Base-by-base conservation (phyloP, 2,329 filamentous ascomycete species). In the Elsinoe perseae region DNA sequence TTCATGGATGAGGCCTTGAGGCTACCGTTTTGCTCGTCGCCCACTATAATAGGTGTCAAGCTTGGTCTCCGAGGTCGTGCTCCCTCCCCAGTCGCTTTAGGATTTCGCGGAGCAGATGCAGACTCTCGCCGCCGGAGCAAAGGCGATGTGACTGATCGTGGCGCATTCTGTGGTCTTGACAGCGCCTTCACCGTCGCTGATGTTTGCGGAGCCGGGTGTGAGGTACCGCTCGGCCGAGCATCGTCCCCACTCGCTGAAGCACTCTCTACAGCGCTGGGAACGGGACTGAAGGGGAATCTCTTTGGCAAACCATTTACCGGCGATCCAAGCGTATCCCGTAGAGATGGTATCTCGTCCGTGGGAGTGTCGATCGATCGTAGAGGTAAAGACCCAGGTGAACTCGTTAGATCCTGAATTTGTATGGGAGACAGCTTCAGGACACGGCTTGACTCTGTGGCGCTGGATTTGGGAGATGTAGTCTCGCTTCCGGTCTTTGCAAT, bases 331-430 rank as follows among this genome's bases (percentile, higher is more conserved):
- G 53, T 44, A 4, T 56, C 53, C 16, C 40, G 38, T 12, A 56
- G n/a, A 7, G 53, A 48, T 2, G 53, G 53, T 25, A 56, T 32
- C 21, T 59, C 38, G n/a, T 52, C 50, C 10, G 4, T 55, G 21
- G 50, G 18, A 36, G 32, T 27, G 10, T 27, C n/a, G 10, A 56
- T 25, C 59, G 73, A 65, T 25, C 75, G 74, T 34, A 78, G 64
- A 2, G 79, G 77, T n/a, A 81, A 71, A 40, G 77, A 80, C 14
- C 77, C 72, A 7, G 78, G 77, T 10, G 79, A 78, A 14, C 73
- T 71, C 4, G 77, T 79, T 40, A 82, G 72, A 43, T 80, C 77
- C 40, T 79, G 73, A 2, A 82, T 77, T 64, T 80, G 74, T 38
- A 73, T 73, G 2, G 76, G 74, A 2, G 79, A 81, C 27, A 82